Base-by-base conservation (phyloP, 75 land plant genomes). In the Selaginella tamariscina region DNA sequence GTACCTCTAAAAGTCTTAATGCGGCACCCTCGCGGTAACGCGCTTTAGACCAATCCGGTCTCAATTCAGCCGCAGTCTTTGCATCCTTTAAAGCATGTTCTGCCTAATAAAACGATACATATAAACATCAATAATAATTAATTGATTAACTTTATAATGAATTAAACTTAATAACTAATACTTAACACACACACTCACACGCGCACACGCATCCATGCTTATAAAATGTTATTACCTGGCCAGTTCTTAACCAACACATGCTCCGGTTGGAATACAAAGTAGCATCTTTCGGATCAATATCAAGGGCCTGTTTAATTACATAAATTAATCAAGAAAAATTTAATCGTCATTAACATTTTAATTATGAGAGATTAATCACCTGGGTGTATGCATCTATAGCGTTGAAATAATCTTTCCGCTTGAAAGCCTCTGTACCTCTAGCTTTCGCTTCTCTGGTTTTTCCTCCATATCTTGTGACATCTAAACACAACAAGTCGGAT, bases 311-410 rank as follows among this genome's bases (percentile, higher is more conserved):
- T 29, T n/a, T n/a, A 70, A 71, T 21, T 8, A 24, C 20, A 20
- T 2, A 1, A 2, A 1, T 29, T 65, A n/a, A n/a, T n/a, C n/a
- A n/a, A n/a, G n/a, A n/a, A n/a, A n/a, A n/a, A n/a, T n/a, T n/a
- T n/a, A n/a, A 49, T 11, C 20, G 54, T 20, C 54, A 49, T 49
- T 49, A 49, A 49, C 54, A 49, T 49, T 49, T 49, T 11, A 11
- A 49, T 49, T 49, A 49, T 54, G 30, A n/a, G n/a, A n/a, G n/a
- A n/a, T n/a, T 2, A 18, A 31, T 54, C 65, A 94, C 98, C 86
- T 94, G 99, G 65, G 99, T 95, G 70, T 95, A 95, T 15, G 96
- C 96, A 90, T 95, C 96, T 15, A 95, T 60, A 31, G 99, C 99
- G 63, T 65, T 66, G 26, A 60, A 65, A 75, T 72, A 95, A 59